Percentiles rank a stretch among this genome's conserved stretches.
phyloP scores from a whole-genome alignment of 805 yeast genomes.

The Lachancea thermotolerans region DNA sequence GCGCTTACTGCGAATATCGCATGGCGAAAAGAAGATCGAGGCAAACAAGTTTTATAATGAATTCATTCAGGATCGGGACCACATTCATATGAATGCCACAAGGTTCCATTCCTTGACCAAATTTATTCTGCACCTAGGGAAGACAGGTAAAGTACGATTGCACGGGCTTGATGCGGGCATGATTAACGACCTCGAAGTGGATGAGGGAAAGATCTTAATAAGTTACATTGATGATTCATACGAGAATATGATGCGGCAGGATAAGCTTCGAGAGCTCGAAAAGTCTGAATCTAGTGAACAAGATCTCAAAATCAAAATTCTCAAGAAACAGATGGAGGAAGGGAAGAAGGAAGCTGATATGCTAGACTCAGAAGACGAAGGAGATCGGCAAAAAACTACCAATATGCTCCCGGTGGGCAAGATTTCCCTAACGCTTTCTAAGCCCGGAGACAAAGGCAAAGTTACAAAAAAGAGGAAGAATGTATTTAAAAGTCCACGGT shows the following conservation, averaged over 20 bases:
- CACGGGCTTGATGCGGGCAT: constrained; percentile 32
- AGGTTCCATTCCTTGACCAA: constrained; percentile 64
- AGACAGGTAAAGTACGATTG: constrained; percentile 50
- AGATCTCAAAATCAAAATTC: constrained; percentile 34
- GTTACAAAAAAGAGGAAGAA: constrained; percentile 7
- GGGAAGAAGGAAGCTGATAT: constrained; percentile 4
- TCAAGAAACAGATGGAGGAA: constrained; percentile 48
- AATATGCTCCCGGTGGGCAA: background rate
- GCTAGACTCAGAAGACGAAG: background rate
- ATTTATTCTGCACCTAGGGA: constrained; percentile 57
- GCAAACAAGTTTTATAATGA: constrained; percentile 90
- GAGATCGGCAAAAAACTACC: background rate
- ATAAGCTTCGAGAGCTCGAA: constrained; percentile 33
- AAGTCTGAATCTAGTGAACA: constrained; percentile 39
- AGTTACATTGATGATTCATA: constrained; percentile 52
- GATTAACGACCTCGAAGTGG: constrained; percentile 23
- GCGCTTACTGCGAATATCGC: constrained; percentile 51
- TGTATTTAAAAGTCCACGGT: constrained; percentile 1
- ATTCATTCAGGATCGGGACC: constrained; percentile 73
- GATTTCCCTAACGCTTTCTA: constrained; percentile 2
- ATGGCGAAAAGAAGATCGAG: constrained; percentile 73
- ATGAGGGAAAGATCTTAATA: constrained; percentile 37
- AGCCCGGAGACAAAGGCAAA: constrained; percentile 1
- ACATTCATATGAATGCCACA: constrained; percentile 88
- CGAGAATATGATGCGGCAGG: constrained; percentile 38